phyloP scores from a whole-genome alignment of 208 protist genomes.

The Leishmania tropica region DNA sequence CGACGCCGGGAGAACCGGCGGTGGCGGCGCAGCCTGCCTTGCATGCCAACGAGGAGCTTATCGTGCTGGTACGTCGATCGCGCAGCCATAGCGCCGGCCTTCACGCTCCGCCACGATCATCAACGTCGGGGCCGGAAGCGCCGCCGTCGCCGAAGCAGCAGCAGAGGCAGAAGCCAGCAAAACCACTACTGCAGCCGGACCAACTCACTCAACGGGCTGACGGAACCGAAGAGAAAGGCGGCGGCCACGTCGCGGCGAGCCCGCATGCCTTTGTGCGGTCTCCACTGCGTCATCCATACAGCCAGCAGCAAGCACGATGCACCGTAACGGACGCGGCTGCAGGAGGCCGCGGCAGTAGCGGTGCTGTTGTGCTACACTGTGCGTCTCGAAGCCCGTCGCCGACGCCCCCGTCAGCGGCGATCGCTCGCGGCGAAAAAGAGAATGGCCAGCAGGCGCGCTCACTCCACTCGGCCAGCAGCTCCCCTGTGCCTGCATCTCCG shows the following conservation, averaged over 20 bases:
- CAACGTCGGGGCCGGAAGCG: not conserved
- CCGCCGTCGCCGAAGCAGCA: not conserved
- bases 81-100: slow-evolving; percentile 12
- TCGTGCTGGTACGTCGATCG: slow-evolving; percentile 28
- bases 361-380: not conserved
- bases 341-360: not conserved
- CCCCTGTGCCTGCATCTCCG: not conserved
- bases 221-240: not conserved
- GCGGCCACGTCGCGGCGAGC: not conserved
- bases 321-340: not conserved
- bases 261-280: too few relatives aligned
- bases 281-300: not conserved
- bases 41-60: slow-evolving; percentile 13
- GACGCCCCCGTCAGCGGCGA: not conserved
- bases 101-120: not conserved
- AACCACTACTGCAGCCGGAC: not conserved
- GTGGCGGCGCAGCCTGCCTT: not conserved
- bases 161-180: not conserved
- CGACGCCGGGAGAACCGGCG: not conserved
- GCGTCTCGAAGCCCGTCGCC: slow-evolving; percentile 8
- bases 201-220: not conserved
- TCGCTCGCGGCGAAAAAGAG: not conserved
- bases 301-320: not conserved
- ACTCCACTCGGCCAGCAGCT: not conserved
- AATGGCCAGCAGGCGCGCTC: not conserved